Evolutionary conservation across 192 early-diverging fungal genomes (phyloP).

Genomic region (Coemansia sp.): DNA sequence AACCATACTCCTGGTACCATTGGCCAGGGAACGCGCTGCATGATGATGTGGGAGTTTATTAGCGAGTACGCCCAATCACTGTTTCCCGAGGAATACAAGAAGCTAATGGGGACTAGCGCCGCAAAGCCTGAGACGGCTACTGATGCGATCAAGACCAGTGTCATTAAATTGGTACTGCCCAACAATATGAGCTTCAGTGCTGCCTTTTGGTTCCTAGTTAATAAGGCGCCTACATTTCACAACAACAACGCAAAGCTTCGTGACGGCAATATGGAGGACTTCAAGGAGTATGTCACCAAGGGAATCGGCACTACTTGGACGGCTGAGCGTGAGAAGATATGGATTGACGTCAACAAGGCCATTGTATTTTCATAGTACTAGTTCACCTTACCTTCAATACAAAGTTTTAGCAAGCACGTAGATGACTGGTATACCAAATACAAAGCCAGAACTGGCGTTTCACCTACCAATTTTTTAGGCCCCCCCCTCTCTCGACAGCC

Average conservation of each 20-base stretch:
- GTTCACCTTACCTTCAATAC: neutral
- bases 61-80: conserved; percentile 33
- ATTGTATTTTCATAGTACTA: conserved; percentile 16
- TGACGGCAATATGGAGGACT: conserved; percentile 33
- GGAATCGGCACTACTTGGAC: conserved; percentile 16
- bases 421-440: neutral
- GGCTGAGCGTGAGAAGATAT: conserved; percentile 17
- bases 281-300: conserved; percentile 24
- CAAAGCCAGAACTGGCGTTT: neutral
- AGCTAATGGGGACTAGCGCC: conserved; percentile 6
- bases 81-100: conserved; percentile 18
- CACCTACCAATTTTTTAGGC: neutral
- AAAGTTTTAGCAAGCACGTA: neutral
- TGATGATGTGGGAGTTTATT: conserved; percentile 36
- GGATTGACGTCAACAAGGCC: conserved; percentile 26
- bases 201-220: conserved; percentile 41
- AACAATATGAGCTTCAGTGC: conserved; percentile 38
- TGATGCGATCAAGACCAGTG: conserved; percentile 8
- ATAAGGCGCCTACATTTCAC: conserved; percentile 15
- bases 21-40: conserved; percentile 42
- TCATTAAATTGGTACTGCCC: conserved; percentile 29
- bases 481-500: too few species aligned
- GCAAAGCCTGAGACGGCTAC: conserved; percentile 1
- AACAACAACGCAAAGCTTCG: conserved; percentile 14
- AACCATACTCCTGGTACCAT: conserved; percentile 18